Evolutionary conservation across 345 rosid genomes (phyloP), one percentile per base, ranked within the genome.

Genomic region (Ailanthus altissimus): DNA sequence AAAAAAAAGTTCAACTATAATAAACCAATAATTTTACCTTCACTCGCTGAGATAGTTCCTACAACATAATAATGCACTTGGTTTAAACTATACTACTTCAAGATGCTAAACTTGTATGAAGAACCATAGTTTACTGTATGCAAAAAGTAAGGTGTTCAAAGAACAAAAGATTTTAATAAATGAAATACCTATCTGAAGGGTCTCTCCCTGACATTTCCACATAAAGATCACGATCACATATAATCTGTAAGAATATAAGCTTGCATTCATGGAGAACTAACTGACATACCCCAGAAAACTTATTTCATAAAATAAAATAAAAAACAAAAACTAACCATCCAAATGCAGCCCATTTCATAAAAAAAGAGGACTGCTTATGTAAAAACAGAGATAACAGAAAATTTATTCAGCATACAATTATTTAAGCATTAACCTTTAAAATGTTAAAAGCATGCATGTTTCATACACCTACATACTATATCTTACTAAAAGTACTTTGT

Each of bases 131-230:
- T 50, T 59, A 23, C n/a, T 6, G 7, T 5, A 46, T 43, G 66
- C 49, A 54, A 58, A 25, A 4, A 28, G 36, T 36, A 21, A 21
- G 28, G 36, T 43, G 45, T 36, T 20, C 25, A 71, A 54, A 57
- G 12, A 28, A 40, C 20, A 76, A 45, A 79, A 56, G 46, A 45
- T 38, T 73, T 70, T 54, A 26, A 65, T n/a, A 43, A 32, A 45
- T 40, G 28, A n/a, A 68, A 63, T 83, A 96, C 99, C 99, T 90
- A 79, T 96, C 99, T 65, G 99, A 96, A 83, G 99, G 98, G 84
- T 96, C 98, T 86, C 97, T 91, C 73, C 99, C 99, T 3, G 99
- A 98, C 99, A 96, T 93, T 90, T 96, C 99, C 68, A 93, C 99
- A 80, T 89, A 96, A 85, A 96, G 98, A 83, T 96, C 99, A 81